Conservation (phyloP, 1,139 yeast species). For the Taphrina wiesneri region DNA sequence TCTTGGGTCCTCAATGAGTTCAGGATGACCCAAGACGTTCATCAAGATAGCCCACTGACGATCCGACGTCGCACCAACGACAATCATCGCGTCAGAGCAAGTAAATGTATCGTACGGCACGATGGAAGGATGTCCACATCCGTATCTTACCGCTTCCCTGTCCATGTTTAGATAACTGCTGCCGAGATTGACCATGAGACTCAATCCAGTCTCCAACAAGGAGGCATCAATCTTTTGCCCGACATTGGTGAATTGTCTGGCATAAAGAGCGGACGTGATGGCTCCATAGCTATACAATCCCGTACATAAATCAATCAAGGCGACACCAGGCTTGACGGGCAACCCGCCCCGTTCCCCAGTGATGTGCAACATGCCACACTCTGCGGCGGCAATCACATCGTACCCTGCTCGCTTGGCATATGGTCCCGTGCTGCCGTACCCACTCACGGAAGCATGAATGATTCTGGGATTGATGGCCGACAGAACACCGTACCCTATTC, state of each 20-base stretch:
- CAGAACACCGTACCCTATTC: slow-evolving; percentile 46
- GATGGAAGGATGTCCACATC: slow-evolving; percentile 51
- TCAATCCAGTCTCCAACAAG: slow-evolving; percentile 47
- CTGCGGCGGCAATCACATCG: slow-evolving; percentile 54
- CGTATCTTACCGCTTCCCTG: slow-evolving; percentile 46
- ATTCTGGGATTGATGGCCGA: slow-evolving; percentile 41
- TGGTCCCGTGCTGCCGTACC: slow-evolving; percentile 49
- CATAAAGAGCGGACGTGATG: slow-evolving; percentile 48
- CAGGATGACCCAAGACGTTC: slow-evolving; percentile 46
- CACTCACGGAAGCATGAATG: slow-evolving; percentile 50
- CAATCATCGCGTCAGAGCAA: slow-evolving; percentile 47
- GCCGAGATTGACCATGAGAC: slow-evolving; percentile 27
- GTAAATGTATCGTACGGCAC: slow-evolving; percentile 51
- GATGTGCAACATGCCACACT: slow-evolving; percentile 52
- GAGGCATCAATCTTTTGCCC: slow-evolving; percentile 50
- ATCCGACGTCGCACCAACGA: slow-evolving; percentile 53
- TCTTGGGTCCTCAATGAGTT: slow-evolving; percentile 47
- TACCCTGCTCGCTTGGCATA: slow-evolving; percentile 48
- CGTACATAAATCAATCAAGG: slow-evolving; percentile 51
- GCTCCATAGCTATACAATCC: slow-evolving; percentile 50
- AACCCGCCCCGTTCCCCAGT: slow-evolving; percentile 50
- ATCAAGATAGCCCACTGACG: slow-evolving; percentile 46
- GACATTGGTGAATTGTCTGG: slow-evolving; percentile 45
- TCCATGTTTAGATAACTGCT: slow-evolving; percentile 41
- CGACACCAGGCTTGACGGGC: slow-evolving; percentile 53